Conservation (phyloP, 129 eudicot species). For the Smallanthus sonchifolius region DNA sequence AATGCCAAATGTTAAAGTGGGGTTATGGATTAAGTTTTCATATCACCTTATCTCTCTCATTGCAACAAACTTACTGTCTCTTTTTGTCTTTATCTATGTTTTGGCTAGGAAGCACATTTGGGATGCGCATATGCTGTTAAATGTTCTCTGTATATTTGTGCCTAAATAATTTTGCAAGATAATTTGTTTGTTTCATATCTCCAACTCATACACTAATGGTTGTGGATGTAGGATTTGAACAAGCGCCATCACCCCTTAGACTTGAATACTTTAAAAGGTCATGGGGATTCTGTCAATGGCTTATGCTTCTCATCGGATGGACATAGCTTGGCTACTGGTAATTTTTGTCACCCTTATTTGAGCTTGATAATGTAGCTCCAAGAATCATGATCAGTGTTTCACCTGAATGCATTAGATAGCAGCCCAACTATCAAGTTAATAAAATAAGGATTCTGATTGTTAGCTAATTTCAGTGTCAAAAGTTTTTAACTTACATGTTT, state of each 20-base stretch:
- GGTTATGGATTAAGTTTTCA: too few species aligned
- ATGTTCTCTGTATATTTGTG: not conserved
- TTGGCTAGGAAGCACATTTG: not conserved
- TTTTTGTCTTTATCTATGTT: not conserved
- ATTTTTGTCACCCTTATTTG: conserved; percentile 10
- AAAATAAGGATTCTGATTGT: not conserved
- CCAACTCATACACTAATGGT: conserved; percentile 9
- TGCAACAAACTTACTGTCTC: not conserved
- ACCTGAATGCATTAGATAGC: not conserved
- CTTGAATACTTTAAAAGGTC: conserved; percentile 95
- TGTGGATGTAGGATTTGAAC: conserved; percentile 61
- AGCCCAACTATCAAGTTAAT: not conserved
- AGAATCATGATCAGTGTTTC: conserved; percentile 9
- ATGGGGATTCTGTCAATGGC: conserved; percentile 81
- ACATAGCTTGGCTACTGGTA: conserved; percentile 87
- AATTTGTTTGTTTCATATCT: conserved; percentile 5
- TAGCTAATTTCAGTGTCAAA: not conserved
- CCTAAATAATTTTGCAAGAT: conserved; percentile 3
- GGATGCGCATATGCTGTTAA: not conserved
- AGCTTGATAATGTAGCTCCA: conserved; percentile 3
- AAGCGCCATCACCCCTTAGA: conserved; percentile 91
- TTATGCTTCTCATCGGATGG: conserved; percentile 76
- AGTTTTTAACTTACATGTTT: not conserved
- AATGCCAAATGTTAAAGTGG: too few species aligned
- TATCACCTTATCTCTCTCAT: too few species aligned